Evolutionary conservation across 495 filamentous ascomycete genomes (phyloP).

Genomic region (Tricharina praecox): DNA sequence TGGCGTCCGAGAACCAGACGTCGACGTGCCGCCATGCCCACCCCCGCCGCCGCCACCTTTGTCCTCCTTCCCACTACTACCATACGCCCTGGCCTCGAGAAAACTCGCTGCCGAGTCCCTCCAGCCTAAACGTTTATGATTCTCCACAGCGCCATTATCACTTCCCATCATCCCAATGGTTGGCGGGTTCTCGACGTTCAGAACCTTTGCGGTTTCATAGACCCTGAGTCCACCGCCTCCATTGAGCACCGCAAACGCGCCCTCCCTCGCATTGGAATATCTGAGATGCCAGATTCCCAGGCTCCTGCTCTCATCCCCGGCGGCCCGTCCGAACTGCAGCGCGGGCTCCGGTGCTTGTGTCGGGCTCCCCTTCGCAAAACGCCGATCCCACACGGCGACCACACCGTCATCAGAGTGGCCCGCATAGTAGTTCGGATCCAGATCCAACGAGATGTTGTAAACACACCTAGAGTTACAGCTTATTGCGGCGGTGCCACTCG

Average conservation of each 20-base stretch:
- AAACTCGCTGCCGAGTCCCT: constrained; percentile 23
- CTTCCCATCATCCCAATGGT: constrained; percentile 1
- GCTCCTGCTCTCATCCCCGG: constrained; percentile 8
- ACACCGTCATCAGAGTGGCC: constrained; percentile 47
- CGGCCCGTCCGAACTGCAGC: constrained; percentile 13
- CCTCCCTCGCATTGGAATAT: constrained; percentile 18
- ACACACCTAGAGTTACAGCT: constrained; percentile 67
- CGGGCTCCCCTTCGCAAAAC: constrained; percentile 30
- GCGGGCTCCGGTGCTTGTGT: constrained; percentile 13
- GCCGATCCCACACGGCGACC: constrained; percentile 78
- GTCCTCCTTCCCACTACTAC: no score
- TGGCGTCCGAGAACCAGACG: constrained; percentile 14
- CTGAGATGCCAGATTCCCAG: constrained; percentile 13
- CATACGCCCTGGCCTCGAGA: constrained; percentile 14
- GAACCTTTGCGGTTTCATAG: constrained; percentile 26
- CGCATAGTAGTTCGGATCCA: constrained; percentile 86
- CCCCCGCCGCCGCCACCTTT: constrained; percentile 22
- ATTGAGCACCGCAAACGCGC: constrained; percentile 21
- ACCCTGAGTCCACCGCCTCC: constrained; percentile 17
- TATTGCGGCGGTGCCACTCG: constrained; percentile 39
- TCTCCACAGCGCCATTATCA: constrained; percentile 7
- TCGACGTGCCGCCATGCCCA: constrained; percentile 1
- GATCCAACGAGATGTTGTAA: constrained; percentile 78
- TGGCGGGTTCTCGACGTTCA: constrained; percentile 13
- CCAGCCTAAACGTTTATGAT: constrained; percentile 19